Conservation (phyloP, 305 asterid genomes). For the Euphrasia arctica region DNA sequence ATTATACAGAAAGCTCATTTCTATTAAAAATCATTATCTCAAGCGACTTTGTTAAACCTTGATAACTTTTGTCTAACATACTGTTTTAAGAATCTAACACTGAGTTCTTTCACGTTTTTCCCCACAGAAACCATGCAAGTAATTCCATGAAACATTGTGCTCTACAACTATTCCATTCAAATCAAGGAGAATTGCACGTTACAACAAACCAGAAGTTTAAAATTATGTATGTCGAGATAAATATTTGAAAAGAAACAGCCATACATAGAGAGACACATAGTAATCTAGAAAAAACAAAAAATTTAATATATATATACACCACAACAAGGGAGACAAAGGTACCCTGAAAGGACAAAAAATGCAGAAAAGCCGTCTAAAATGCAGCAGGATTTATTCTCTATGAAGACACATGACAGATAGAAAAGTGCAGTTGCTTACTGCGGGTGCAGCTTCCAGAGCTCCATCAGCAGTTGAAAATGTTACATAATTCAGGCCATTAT, state of each 20-base stretch:
- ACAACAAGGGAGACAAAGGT: slow-evolving; percentile 4
- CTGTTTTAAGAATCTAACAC: slow-evolving; percentile 4
- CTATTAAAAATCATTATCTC: background rate
- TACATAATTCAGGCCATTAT: slow-evolving; percentile 74
- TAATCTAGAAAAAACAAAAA: slow-evolving; percentile 11
- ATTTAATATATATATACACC: background rate
- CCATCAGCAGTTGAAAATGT: slow-evolving; percentile 97
- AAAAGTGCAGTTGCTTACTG: slow-evolving; percentile 47
- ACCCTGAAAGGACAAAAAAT: slow-evolving; percentile 1
- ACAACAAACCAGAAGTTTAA: slow-evolving; percentile 11
- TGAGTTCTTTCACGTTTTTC: slow-evolving; percentile 11
- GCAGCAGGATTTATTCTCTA: slow-evolving; percentile 12
- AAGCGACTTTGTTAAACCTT: background rate
- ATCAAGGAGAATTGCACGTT: slow-evolving; percentile 2
- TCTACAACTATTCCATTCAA: too few relatives aligned
- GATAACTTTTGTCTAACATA: background rate
- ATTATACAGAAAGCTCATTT: slow-evolving; percentile 1
- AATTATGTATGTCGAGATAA: background rate
- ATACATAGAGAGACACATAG: background rate
- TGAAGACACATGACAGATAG: slow-evolving; percentile 10
- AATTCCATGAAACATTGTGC: slow-evolving; percentile 5
- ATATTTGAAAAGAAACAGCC: slow-evolving; percentile 4
- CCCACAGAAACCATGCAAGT: slow-evolving; percentile 10
- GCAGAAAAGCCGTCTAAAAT: background rate
- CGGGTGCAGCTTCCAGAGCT: slow-evolving; percentile 99